Evolutionary conservation across 345 rosid species (phyloP).

Genomic region (Hirschfeldia incana): DNA sequence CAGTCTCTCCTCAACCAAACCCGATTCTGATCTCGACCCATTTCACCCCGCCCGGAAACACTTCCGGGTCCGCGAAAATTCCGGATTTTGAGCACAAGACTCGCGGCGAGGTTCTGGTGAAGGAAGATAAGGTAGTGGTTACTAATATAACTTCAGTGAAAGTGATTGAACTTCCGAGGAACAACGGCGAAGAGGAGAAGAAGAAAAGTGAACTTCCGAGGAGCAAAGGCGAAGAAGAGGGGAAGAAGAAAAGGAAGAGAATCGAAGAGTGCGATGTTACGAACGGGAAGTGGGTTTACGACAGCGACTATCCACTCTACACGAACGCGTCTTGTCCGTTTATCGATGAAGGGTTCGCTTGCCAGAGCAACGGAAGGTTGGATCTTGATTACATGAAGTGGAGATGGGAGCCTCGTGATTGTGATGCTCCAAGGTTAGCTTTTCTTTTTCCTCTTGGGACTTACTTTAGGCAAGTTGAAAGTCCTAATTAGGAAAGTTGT

Average conservation of each 20-base stretch:
- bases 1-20: slow-evolving; percentile 26
- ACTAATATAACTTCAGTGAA: slow-evolving; percentile 32
- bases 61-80: slow-evolving; percentile 47
- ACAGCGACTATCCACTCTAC: slow-evolving; percentile 69
- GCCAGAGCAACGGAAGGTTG: slow-evolving; percentile 74
- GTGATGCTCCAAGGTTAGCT: slow-evolving; percentile 72
- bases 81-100: slow-evolving; percentile 30
- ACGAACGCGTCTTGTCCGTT: slow-evolving; percentile 77
- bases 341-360: slow-evolving; percentile 90
- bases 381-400: slow-evolving; percentile 71
- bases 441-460: background rate
- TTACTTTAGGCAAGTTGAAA: background rate
- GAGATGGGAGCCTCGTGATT: slow-evolving; percentile 83
- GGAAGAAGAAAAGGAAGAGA: slow-evolving; percentile 40
- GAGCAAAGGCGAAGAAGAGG: slow-evolving; percentile 35
- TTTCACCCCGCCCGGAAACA: slow-evolving; percentile 33
- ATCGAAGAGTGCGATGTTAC: slow-evolving; percentile 58
- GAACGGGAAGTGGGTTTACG: slow-evolving; percentile 83
- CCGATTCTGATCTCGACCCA: slow-evolving; percentile 46
- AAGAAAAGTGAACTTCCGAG: slow-evolving; percentile 41
- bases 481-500: slow-evolving; percentile 17
- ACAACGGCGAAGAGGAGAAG: slow-evolving; percentile 37
- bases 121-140: slow-evolving; percentile 14
- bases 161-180: slow-evolving; percentile 42
- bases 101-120: slow-evolving; percentile 22